Evolutionary conservation across 805 yeast species (phyloP), one percentile per base, ranked within the genome.

Genomic region (Candida sphagnicola): DNA sequence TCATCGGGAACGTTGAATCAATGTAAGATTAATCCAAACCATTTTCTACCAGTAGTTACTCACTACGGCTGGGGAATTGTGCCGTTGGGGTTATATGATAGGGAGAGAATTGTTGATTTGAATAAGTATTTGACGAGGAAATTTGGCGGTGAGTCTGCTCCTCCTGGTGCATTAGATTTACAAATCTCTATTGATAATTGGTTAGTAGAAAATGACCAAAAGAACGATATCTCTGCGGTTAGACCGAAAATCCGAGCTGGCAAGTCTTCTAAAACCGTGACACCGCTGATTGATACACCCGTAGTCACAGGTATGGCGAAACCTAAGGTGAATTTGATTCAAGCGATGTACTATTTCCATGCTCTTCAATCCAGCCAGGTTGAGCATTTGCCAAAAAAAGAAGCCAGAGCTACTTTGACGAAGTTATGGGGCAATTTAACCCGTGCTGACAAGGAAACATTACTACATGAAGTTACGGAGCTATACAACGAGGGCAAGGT

Each of bases 41-140:
- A 5, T 8, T 31, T 16, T 31, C 8, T 8, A 15, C 25, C 14
- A 5, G 13, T 31, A 8, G 13, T 17, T 14, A 31, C 35, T 11
- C 11, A 11, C 11, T 31, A 31, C 25, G 35, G 35, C 5, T 31
- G 35, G 35, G 35, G 35, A 12, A 8, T 31, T 10, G 18, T 31
- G 8, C 35, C 35, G 26, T 5, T 21, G 8, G 26, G 16, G 8
- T 29, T 29, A n/a, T 15, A 4, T 6, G 13, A 26, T 8, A 10
- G 13, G 13, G 29, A 26, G 29, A 10, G 13, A 26, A 8, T 26
- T 10, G 6, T 6, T 26, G 29, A n/a, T 26, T 26, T 26, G 15
- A 13, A 10, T 13, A n/a, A n/a, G 29, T 26, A 8, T 26, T 26
- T 26, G 29, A 21, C 14, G 14, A 12, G 14, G 8, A 26, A 8